These are phyloP conservation scores for Phialocephala sp. DNA, from an alignment of 2,329 filamentous ascomycete genomes.

Conservation along the genomic window DNA sequence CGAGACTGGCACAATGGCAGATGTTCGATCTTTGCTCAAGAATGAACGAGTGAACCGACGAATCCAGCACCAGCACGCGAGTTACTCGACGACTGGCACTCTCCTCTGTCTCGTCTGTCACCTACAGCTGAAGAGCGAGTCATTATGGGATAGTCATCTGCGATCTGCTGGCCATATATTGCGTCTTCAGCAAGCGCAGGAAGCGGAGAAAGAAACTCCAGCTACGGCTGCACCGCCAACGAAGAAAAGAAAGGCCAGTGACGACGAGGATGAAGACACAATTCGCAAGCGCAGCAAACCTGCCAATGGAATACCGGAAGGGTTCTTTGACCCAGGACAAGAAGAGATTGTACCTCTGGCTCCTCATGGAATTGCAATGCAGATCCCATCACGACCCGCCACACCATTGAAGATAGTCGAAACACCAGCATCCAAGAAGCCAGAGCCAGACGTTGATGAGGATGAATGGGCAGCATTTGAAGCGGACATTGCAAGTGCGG, in stretches of 20 bases:
- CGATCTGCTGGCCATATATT: constrained; percentile 52
- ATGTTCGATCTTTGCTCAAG: constrained; percentile 79
- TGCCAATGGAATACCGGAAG: constrained; percentile 43
- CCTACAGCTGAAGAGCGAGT: constrained; percentile 67
- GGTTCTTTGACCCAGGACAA: constrained; percentile 41
- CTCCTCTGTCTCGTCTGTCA: constrained; percentile 72
- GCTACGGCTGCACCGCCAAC: constrained; percentile 12
- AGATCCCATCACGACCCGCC: constrained; percentile 68
- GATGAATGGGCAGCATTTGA: constrained; percentile 89
- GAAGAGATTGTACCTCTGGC: constrained; percentile 43
- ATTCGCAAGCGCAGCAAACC: constrained; percentile 51
- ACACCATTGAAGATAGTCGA: constrained; percentile 56
- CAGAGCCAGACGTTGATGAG: constrained; percentile 63
- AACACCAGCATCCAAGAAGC: constrained; percentile 49
- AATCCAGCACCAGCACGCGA: constrained; percentile 71
- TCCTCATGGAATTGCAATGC: constrained; percentile 52
- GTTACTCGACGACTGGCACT: constrained; percentile 71
- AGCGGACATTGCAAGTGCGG: constrained; percentile 70
- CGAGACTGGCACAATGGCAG: constrained; percentile 63
- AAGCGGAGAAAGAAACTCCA: constrained; percentile 18
- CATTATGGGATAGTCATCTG: constrained; percentile 69
- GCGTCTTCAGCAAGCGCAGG: constrained; percentile 43
- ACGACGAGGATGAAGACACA: constrained; percentile 46
- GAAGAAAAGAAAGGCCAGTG: constrained; percentile 59
- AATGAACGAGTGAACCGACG: constrained; percentile 77